Evolutionary conservation across 2,329 filamentous ascomycete genomes (phyloP).

Genomic region (Fusarium penzigii): DNA sequence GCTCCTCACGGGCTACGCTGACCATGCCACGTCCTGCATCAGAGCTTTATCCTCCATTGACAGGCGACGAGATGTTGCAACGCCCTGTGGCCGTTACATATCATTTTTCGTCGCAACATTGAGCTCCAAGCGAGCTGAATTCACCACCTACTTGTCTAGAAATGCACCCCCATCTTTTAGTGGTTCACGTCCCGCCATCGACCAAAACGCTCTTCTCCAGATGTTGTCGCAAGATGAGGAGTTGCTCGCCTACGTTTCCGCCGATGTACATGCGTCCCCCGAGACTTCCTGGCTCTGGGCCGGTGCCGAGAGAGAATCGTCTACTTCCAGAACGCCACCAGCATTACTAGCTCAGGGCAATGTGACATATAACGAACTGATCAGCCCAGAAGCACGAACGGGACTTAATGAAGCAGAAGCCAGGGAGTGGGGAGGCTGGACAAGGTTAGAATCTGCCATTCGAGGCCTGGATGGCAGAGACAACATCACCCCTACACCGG

Average conservation of each 20-base stretch:
- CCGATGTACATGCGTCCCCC: slow-evolving; percentile 79
- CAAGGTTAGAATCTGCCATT: slow-evolving; percentile 60
- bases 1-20: slow-evolving; percentile 71
- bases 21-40: slow-evolving; percentile 71
- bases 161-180: slow-evolving; percentile 34
- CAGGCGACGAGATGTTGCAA: slow-evolving; percentile 69
- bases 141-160: slow-evolving; percentile 40
- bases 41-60: slow-evolving; percentile 71
- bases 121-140: slow-evolving; percentile 53
- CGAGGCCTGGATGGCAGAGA: slow-evolving; percentile 32
- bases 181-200: slow-evolving; percentile 31
- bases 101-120: slow-evolving; percentile 77
- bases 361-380: slow-evolving; percentile 39
- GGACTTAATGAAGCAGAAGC: slow-evolving; percentile 58
- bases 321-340: slow-evolving; percentile 29
- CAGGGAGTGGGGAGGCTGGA: slow-evolving; percentile 80
- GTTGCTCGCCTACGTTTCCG: slow-evolving; percentile 81
- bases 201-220: slow-evolving; percentile 34
- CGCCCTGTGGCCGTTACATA: slow-evolving; percentile 78
- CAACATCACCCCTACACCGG: slow-evolving; percentile 31
- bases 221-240: slow-evolving; percentile 70
- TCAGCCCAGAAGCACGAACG: slow-evolving; percentile 49
- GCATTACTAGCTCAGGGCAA: slow-evolving; percentile 15
- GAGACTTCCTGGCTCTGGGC: slow-evolving; percentile 85
- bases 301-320: slow-evolving; percentile 53